Evolutionary conservation across 257 asterid species (phyloP), one percentile per base, ranked within the genome.

Genomic region (Avicennia marina): DNA sequence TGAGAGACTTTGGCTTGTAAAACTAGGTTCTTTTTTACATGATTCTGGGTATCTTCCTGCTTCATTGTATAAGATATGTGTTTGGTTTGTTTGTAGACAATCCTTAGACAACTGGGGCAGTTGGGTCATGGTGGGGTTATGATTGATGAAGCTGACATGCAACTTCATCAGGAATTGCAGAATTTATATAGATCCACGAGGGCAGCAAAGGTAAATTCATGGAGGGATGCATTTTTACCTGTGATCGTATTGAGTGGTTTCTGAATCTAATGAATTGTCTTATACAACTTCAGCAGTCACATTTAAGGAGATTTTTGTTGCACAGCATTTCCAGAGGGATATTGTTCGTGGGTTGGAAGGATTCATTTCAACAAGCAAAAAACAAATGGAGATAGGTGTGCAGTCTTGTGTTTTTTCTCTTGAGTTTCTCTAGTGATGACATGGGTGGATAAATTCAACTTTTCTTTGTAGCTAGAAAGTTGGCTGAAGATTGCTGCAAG

Each of bases 311-410:
- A 65, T 70, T 75, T 73, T 83, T 81, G 79, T 72, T 82, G 73
- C 75, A 69, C 98, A 91, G 98, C 98, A 91, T 83, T 91, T 88
- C 79, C 98, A 91, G 90, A 81, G 82, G 71, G 96, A 88, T 76
- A 81, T 91, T 48, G 88, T 84, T 52, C 96, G 90, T 33, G 85
- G 94, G 11, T 77, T 91, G 56, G 95, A 91, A 63, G 98, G 95
- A 67, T 77, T 70, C 64, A 48, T 88, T 43, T 78, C 84, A 21
- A 54, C 80, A 26, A 82, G 84, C 86, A 85, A 77, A 76, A 91
- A 83, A 54, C 94, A 88, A 78, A 85, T 78, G 89, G 88, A 88
- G 69, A 78, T 85, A 73, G 93, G 98, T 88, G 54, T 60, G 81
- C 75, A 17, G 52, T 44, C 57, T 31, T 65, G 36, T 53, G 31